Base-by-base conservation (phyloP, 1,284 basidiomycete genomes). In the Ceratobasidium sp. region DNA sequence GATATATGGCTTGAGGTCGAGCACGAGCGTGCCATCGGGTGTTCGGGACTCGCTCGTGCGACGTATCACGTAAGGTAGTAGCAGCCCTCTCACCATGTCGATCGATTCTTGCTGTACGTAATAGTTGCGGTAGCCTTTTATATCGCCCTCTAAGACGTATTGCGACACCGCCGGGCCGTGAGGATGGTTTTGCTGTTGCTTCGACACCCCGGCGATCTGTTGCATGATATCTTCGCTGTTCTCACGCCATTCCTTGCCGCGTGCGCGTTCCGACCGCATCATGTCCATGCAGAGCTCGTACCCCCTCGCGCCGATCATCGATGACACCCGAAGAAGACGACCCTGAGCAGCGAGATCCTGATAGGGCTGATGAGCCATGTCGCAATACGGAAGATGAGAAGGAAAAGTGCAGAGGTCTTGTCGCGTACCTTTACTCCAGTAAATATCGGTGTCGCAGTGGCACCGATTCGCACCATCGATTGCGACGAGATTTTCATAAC, bases 401-500 rank as follows among this genome's bases (percentile, higher is more conserved):
- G 17, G 17, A 8, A 40, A 7, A 7, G 17, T 40, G n/a, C 17
- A 10, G 34, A 6, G 32, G 20, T 17, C 7, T 15, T 3, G 7
- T 27, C 17, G 34, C 57, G 29, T 20, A 68, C 65, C 65, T 49
- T 68, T 29, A 34, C 17, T 20, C 53, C 54, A 1, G 43, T 68
- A 32, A 68, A 68, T 12, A 68, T 35, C 2, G 65, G 65, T 0
- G 53, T 56, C 0, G 65, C 65, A 7, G 53, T 68, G 22, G 42
- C 31, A 7, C 38, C 54, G 8, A 49, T 40, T 1, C 42, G 29
- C 2, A 57, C 53, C 42, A 47, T 10, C 1, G 65, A 29, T 2
- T 68, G 45, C 31, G 3, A 12, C 0, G 65, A 56, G 1, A 68
- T 3, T 22, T 10, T 43, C 0, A 49, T 10, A 6, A 17, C 27